These are phyloP conservation scores for Globisporangium iwayamae DNA, from an alignment of 352 stramenopile species.

Conservation along the genomic window DNA sequence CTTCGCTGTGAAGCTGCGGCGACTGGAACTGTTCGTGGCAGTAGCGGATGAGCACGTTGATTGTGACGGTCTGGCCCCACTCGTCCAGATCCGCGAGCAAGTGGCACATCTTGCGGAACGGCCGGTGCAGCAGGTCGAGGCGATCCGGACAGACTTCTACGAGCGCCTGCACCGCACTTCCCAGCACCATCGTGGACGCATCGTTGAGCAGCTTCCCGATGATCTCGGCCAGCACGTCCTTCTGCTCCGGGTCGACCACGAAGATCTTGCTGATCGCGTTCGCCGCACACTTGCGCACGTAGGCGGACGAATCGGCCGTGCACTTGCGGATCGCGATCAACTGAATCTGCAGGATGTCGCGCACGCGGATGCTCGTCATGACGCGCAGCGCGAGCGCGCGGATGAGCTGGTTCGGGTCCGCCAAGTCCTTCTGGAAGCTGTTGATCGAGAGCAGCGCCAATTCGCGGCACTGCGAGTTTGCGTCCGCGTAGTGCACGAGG, in stretches of 20 bases:
- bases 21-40: conserved; percentile 94
- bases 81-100: conserved; percentile 98
- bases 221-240: conserved; percentile 91
- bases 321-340: conserved; percentile 94
- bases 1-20: conserved; percentile 49
- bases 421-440: conserved; percentile 97
- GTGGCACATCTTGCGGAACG: conserved; percentile 97
- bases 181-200: conserved; percentile 96
- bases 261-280: conserved; percentile 96
- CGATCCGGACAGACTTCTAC: conserved; percentile 95
- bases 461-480: conserved; percentile 93
- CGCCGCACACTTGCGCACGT: conserved; percentile 97
- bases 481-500: conserved; percentile 97
- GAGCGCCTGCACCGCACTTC: conserved; percentile 92
- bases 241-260: conserved; percentile 85
- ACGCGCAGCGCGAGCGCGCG: conserved; percentile 92
- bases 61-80: conserved; percentile 95
- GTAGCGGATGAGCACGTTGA: conserved; percentile 96
- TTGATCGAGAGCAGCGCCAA: conserved; percentile 97
- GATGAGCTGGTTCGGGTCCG: conserved; percentile 93
- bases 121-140: conserved; percentile 93
- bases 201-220: conserved; percentile 93
- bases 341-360: conserved; percentile 99
- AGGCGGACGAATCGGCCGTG: conserved; percentile 90
- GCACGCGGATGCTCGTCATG: conserved; percentile 97